Conservation (phyloP, 495 filamentous ascomycete species). For the Neurospora discreta region DNA sequence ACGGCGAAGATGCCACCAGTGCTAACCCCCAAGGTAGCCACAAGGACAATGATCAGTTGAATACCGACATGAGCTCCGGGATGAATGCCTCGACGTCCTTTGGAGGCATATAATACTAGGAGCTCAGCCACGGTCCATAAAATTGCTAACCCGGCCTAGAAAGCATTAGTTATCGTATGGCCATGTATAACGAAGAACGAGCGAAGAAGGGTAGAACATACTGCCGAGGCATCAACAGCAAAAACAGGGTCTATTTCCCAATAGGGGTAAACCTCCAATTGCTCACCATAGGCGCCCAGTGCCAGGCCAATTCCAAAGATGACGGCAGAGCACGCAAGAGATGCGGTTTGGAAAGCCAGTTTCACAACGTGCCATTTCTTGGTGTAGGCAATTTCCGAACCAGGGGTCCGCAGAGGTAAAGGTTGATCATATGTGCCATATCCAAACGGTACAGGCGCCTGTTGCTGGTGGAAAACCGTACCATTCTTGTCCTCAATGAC, state of each 20-base stretch:
- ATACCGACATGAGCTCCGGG: slow-evolving; percentile 27
- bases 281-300: slow-evolving; percentile 7
- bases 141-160: slow-evolving; percentile 21
- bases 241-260: background rate
- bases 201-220: background rate
- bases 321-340: slow-evolving; percentile 14
- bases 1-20: slow-evolving; percentile 7
- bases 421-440: background rate
- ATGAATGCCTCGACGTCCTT: slow-evolving; percentile 20
- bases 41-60: slow-evolving; percentile 23
- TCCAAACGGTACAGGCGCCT: background rate
- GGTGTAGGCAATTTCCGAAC: slow-evolving; percentile 2
- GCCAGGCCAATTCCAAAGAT: slow-evolving; percentile 20
- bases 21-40: slow-evolving; percentile 9
- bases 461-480: background rate
- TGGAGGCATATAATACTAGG: slow-evolving; percentile 16
- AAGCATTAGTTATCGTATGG: slow-evolving; percentile 1
- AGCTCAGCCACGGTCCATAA: slow-evolving; percentile 28
- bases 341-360: slow-evolving; percentile 17
- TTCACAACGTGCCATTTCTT: slow-evolving; percentile 20
- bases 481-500: background rate
- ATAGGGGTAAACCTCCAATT: background rate
- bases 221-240: slow-evolving; percentile 4
- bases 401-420: background rate
- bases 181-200: background rate